These are phyloP conservation scores for Skeletonema menzelii DNA, from an alignment of 108 stramenopile genomes.

Conservation along the genomic window DNA sequence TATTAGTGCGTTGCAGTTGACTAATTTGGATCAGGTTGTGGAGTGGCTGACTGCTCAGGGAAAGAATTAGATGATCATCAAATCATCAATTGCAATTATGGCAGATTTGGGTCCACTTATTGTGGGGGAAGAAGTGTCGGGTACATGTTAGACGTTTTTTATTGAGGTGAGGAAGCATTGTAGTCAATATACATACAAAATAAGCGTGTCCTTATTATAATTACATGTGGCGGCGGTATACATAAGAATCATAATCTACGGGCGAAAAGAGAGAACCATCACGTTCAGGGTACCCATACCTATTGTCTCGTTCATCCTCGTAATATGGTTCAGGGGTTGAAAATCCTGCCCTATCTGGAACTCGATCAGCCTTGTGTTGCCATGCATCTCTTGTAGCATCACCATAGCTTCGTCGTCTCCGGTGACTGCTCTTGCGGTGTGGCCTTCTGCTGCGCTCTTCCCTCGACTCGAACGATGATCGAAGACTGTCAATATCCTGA, in stretches of 20 bases:
- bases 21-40: constrained; percentile 94
- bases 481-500: not conserved
- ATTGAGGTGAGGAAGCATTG: not conserved
- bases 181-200: not conserved
- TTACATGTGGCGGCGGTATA: not conserved
- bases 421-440: not conserved
- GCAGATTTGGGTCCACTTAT: no score
- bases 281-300: not conserved
- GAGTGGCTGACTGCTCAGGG: constrained; percentile 94
- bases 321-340: not conserved
- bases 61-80: constrained; percentile 32
- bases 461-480: not conserved
- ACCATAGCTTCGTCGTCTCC: not conserved
- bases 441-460: not conserved
- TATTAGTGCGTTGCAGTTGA: constrained; percentile 85
- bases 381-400: not conserved
- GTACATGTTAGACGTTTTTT: not conserved
- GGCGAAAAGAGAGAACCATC: not conserved
- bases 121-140: no score
- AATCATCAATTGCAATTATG: no score
- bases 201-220: not conserved
- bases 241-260: not conserved
- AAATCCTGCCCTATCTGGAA: not conserved
- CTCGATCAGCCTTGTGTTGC: not conserved
- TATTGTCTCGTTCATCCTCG: not conserved